Evolutionary conservation across 345 rosid species (phyloP).

Genomic region (Aegle marmelos): DNA sequence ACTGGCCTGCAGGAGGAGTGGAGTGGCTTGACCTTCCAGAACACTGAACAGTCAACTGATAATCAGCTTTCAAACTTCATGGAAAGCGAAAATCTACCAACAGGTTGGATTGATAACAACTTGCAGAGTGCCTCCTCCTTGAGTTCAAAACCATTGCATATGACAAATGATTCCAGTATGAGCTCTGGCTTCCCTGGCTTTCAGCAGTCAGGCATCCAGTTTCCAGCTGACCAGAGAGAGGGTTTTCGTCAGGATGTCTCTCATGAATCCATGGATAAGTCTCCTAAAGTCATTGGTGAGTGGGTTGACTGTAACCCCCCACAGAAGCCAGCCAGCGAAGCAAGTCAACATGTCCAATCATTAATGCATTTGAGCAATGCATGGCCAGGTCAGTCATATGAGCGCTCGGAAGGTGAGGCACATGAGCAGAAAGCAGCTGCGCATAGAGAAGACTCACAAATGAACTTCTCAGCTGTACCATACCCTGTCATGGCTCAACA

Average conservation of each 20-base stretch:
- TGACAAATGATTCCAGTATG: slow-evolving; percentile 25
- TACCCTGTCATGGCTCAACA: background rate
- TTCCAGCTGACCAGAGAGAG: slow-evolving; percentile 32
- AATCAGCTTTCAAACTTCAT: slow-evolving; percentile 42
- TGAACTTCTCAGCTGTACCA: background rate
- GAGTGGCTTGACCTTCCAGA: slow-evolving; percentile 63
- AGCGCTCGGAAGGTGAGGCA: slow-evolving; percentile 20
- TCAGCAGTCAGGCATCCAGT: slow-evolving; percentile 41
- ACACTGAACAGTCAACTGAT: slow-evolving; percentile 44
- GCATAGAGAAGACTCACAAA: slow-evolving; percentile 17
- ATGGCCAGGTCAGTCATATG: slow-evolving; percentile 39
- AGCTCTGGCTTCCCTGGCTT: slow-evolving; percentile 47
- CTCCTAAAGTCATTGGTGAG: slow-evolving; percentile 27
- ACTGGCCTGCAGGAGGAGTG: slow-evolving; percentile 65
- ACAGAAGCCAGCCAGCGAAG: slow-evolving; percentile 27
- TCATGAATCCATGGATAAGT: slow-evolving; percentile 36
- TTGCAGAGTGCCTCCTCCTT: slow-evolving; percentile 40
- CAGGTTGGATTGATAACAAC: slow-evolving; percentile 45
- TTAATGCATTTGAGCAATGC: slow-evolving; percentile 32
- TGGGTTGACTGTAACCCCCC: slow-evolving; percentile 45
- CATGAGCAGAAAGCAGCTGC: slow-evolving; percentile 19
- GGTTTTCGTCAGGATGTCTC: slow-evolving; percentile 31
- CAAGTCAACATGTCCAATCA: slow-evolving; percentile 32
- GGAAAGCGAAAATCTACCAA: slow-evolving; percentile 47
- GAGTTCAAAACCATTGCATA: slow-evolving; percentile 29